Evolutionary conservation across 305 asterid genomes (phyloP).

Genomic region (Fraxinus nigra): DNA sequence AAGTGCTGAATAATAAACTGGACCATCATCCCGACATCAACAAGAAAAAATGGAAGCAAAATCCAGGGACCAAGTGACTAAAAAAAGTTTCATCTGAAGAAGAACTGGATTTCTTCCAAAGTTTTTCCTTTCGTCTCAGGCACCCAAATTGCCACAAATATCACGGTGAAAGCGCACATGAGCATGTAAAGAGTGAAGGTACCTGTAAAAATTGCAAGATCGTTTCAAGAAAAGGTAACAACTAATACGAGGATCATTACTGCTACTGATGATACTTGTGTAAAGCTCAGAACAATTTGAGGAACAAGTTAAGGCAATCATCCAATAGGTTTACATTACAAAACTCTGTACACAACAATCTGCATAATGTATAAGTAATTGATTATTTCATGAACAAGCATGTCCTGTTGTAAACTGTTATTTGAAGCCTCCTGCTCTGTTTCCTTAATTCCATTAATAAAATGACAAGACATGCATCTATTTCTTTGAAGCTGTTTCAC

Average conservation of each 20-base stretch:
- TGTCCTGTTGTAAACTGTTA: background rate
- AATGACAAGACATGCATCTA: background rate
- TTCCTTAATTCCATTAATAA: background rate
- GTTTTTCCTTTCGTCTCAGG: slow-evolving; percentile 94
- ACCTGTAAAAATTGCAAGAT: slow-evolving; percentile 40
- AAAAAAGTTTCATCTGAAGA: slow-evolving; percentile 52
- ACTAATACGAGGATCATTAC: background rate
- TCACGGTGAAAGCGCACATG: slow-evolving; percentile 43
- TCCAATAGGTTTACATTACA: background rate
- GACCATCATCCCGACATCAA: slow-evolving; percentile 8
- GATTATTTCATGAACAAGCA: background rate
- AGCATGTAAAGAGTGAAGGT: slow-evolving; percentile 61
- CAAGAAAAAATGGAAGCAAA: background rate
- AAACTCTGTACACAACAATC: background rate
- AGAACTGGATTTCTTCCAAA: slow-evolving; percentile 70
- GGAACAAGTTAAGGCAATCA: background rate
- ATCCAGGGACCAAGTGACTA: background rate
- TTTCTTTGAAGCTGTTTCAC: background rate
- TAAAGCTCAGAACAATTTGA: background rate
- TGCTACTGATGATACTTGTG: background rate
- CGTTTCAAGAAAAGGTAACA: background rate
- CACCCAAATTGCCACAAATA: slow-evolving; percentile 60
- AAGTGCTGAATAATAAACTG: background rate
- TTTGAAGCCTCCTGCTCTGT: background rate
- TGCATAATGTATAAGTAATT: background rate